phyloP scores from a whole-genome alignment of 1,284 basidiomycete species.

The Bjerkandera adusta region DNA sequence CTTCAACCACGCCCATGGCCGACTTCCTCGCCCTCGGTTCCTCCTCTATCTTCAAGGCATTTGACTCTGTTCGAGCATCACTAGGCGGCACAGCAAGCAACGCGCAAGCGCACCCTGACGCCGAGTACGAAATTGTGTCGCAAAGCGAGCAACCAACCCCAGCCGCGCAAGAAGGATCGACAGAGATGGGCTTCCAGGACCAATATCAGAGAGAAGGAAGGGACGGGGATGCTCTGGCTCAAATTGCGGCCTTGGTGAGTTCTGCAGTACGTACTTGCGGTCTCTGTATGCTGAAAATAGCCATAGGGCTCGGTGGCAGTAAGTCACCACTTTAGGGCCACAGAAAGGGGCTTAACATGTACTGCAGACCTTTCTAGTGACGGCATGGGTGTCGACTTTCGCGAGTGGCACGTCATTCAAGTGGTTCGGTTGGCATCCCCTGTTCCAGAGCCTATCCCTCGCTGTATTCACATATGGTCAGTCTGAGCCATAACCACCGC shows the following conservation, averaged over 20 bases:
- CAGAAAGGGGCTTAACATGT: slow-evolving; percentile 15
- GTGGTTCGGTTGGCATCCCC: slow-evolving; percentile 67
- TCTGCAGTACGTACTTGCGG: neutral
- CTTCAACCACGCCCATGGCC: too few species aligned
- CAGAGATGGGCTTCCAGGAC: slow-evolving; percentile 37
- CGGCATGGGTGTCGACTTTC: slow-evolving; percentile 56
- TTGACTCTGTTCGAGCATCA: too few species aligned
- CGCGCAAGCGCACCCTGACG: neutral
- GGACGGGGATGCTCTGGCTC: slow-evolving; percentile 38
- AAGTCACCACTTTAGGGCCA: slow-evolving; percentile 15
- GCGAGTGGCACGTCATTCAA: slow-evolving; percentile 43
- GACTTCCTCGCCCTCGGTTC: too few species aligned
- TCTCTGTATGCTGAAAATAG: slow-evolving; percentile 7
- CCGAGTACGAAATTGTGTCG: slow-evolving; percentile 10
- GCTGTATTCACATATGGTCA: slow-evolving; percentile 59
- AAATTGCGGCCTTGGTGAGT: slow-evolving; percentile 40
- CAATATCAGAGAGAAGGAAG: slow-evolving; percentile 38
- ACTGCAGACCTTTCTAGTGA: slow-evolving; percentile 47
- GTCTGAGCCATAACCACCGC: too few species aligned
- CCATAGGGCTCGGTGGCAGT: slow-evolving; percentile 26
- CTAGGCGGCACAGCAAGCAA: too few species aligned
- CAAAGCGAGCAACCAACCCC: slow-evolving; percentile 5
- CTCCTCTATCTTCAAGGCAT: neutral
- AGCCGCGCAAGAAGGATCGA: slow-evolving; percentile 20
- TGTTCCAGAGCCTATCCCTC: slow-evolving; percentile 56